Evolutionary conservation across 2,329 filamentous ascomycete species (phyloP).

Genomic region (Colletotrichum sp.): DNA sequence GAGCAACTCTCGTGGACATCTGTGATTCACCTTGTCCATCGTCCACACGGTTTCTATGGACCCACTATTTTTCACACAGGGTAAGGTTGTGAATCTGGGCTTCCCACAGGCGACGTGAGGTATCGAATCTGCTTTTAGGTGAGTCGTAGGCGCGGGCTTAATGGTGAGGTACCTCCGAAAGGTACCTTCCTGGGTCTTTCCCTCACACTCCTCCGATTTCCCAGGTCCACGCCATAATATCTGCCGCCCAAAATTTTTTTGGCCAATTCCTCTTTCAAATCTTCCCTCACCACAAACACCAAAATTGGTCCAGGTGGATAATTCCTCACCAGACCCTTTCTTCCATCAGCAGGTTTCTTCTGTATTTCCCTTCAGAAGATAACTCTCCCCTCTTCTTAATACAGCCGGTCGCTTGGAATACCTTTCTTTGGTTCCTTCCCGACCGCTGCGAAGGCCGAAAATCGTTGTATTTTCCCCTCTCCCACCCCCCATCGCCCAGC

Average conservation of each 20-base stretch:
- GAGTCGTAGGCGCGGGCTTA: not conserved
- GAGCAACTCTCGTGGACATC: not conserved
- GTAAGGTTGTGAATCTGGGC: not conserved
- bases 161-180: slow-evolving; percentile 5
- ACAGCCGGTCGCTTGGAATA: slow-evolving; percentile 1
- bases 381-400: slow-evolving; percentile 24
- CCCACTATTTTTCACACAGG: not conserved
- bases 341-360: slow-evolving; percentile 24
- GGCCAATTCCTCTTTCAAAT: slow-evolving; percentile 8
- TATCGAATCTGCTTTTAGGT: not conserved
- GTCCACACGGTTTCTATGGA: not conserved
- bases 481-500: slow-evolving; percentile 13
- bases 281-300: slow-evolving; percentile 24
- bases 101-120: not conserved
- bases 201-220: slow-evolving; percentile 3
- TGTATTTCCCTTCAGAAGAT: slow-evolving; percentile 26
- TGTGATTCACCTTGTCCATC: not conserved
- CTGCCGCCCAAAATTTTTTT: slow-evolving; percentile 23
- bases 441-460: slow-evolving; percentile 12
- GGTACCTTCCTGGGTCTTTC: slow-evolving; percentile 15
- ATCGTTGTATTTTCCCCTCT: slow-evolving; percentile 11
- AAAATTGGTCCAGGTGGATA: slow-evolving; percentile 24
- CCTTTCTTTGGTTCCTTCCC: slow-evolving; percentile 15
- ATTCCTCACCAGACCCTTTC: slow-evolving; percentile 22
- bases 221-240: slow-evolving; percentile 20